Evolutionary conservation across 495 filamentous ascomycete genomes (phyloP).

Genomic region (Penicillium daleae): DNA sequence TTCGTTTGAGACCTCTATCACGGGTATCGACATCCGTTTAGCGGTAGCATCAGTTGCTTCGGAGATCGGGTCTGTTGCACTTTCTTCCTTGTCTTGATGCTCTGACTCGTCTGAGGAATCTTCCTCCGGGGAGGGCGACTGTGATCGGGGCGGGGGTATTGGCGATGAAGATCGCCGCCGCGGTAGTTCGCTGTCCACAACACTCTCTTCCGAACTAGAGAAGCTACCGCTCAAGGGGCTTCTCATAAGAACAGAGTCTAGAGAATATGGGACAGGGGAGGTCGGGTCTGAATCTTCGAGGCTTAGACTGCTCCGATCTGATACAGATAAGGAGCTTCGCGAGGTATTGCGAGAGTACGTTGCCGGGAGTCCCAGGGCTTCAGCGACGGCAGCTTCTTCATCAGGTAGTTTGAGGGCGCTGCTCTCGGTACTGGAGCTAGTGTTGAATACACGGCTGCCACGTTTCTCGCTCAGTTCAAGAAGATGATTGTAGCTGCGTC

Average conservation of each 20-base stretch:
- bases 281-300: constrained; percentile 38
- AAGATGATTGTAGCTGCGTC: constrained; percentile 81
- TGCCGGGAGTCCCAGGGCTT: constrained; percentile 66
- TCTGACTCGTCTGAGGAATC: constrained; percentile 13
- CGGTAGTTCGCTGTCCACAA: constrained; percentile 17
- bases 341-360: constrained; percentile 39
- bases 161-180: constrained; percentile 14
- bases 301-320: constrained; percentile 44
- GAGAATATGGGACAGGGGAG: constrained; percentile 31
- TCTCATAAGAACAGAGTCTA: constrained; percentile 36
- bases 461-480: constrained; percentile 60
- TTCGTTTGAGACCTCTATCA: constrained; percentile 31
- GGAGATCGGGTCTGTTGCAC: not conserved
- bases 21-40: constrained; percentile 22
- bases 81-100: not conserved
- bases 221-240: constrained; percentile 36
- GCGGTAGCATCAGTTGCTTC: constrained; percentile 2
- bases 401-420: constrained; percentile 49
- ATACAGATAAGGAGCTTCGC: constrained; percentile 56
- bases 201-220: constrained; percentile 48
- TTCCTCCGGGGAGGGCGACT: constrained; percentile 4
- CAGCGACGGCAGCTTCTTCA: constrained; percentile 73
- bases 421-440: constrained; percentile 48
- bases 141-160: constrained; percentile 8
- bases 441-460: constrained; percentile 60